Evolutionary conservation across 108 stramenopile genomes (phyloP), one percentile per base, ranked within the genome.

Genomic region (Cylindrotheca closterium): DNA sequence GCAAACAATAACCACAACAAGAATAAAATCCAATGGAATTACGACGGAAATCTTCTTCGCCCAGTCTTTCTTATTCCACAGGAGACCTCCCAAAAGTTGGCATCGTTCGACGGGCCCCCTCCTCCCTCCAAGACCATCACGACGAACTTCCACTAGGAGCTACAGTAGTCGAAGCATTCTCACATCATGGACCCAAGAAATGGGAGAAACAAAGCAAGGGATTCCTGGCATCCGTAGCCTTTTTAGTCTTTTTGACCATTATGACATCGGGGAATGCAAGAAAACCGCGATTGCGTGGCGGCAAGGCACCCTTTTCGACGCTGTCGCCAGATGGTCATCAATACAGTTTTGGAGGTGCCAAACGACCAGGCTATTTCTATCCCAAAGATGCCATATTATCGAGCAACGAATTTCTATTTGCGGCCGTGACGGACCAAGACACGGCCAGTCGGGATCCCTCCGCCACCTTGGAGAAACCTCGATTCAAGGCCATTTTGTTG

Each of bases 401-500:
- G 21, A 68, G 69, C 19, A 80, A 62, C 18, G 72, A 72, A 25
- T 95, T 81, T 56, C 81, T 71, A 47, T 89, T 95, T 71, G 89
- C 90, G 1, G 86, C 86, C 15, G 86, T 95, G 8, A 92, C 94
- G 22, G 94, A 95, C 72, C 77, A 92, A 29, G 94, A 95, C 64
- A 76, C 91, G 59, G 65, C 79, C 15, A 75, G 73, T 33, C 78
- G 88, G 7, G 82, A 80, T 30, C 51, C 60, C 17, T 75, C 87
- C 22, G 52, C 51, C 15, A 75, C 76, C 31, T 76, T 60, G 19
- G 77, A 77, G 32, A 92, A 91, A 56, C 86, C 86, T 24, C 53
- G 72, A 30, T 95, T 86, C 52, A 77, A 75, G 54, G 83, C 83
- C 49, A 62, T 82, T 4, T 55, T 95, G 45, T 55, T 87, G 3